Conservation (phyloP, 345 rosid species). For the Lumnitzera littorea region DNA sequence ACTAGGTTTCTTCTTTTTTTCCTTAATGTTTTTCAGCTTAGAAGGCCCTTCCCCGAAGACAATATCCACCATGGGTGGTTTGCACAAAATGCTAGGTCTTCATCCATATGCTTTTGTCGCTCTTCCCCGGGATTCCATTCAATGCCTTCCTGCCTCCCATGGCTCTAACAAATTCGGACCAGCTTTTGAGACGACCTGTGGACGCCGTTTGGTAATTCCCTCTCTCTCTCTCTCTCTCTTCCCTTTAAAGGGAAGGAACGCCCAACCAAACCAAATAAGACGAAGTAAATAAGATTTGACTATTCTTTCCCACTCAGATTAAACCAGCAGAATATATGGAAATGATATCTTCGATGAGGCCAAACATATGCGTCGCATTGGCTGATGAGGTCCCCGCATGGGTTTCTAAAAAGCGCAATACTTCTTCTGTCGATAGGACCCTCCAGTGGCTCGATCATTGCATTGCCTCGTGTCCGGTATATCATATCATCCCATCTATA, state of each 20-base stretch:
- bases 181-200: slow-evolving; percentile 65
- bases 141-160: slow-evolving; percentile 49
- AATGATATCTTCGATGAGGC: slow-evolving; percentile 55
- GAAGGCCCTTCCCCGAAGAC: slow-evolving; percentile 41
- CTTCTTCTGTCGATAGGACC: slow-evolving; percentile 56
- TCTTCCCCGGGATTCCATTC: slow-evolving; percentile 59
- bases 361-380: slow-evolving; percentile 55
- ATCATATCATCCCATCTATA: not conserved
- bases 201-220: slow-evolving; percentile 47
- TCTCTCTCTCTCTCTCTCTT: not conserved
- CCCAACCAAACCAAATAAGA: too few relatives aligned
- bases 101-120: slow-evolving; percentile 43
- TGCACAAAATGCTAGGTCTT: slow-evolving; percentile 48
- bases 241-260: not conserved
- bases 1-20: too few relatives aligned
- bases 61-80: slow-evolving; percentile 52
- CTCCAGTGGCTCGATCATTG: slow-evolving; percentile 75
- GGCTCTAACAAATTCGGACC: slow-evolving; percentile 51
- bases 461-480: slow-evolving; percentile 42
- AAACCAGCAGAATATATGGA: slow-evolving; percentile 54
- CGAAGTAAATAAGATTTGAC: too few relatives aligned
- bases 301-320: slow-evolving; percentile 23
- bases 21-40: slow-evolving; percentile 6
- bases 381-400: slow-evolving; percentile 79
- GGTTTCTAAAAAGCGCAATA: slow-evolving; percentile 57